These are phyloP conservation scores for Diaporthe sp. DNA, from an alignment of 2,329 filamentous ascomycete species.

Conservation along the genomic window DNA sequence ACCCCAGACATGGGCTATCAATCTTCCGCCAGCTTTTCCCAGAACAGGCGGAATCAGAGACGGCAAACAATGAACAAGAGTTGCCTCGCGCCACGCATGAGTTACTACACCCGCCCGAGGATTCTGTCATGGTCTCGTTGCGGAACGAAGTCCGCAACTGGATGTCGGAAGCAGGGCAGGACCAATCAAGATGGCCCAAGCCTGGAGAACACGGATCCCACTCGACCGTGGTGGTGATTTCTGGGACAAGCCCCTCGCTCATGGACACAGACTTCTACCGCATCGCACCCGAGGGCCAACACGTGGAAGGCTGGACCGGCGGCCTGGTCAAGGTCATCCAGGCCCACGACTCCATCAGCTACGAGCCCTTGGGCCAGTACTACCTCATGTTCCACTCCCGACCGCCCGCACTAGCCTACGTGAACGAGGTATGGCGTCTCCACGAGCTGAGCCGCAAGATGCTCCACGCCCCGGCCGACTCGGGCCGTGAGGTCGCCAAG, in stretches of 20 bases:
- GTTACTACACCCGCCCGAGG: not conserved
- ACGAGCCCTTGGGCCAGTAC: slow-evolving; percentile 76
- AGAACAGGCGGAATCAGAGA: not conserved
- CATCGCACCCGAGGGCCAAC: slow-evolving; percentile 71
- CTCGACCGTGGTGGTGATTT: slow-evolving; percentile 65
- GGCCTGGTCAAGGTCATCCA: slow-evolving; percentile 76
- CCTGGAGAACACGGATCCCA: slow-evolving; percentile 36
- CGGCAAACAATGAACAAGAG: not conserved
- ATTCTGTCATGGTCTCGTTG: slow-evolving; percentile 35
- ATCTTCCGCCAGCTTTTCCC: slow-evolving; percentile 38
- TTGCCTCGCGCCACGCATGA: not conserved
- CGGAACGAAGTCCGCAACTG: slow-evolving; percentile 42
- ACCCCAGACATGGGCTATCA: not conserved
- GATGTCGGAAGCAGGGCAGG: slow-evolving; percentile 23
- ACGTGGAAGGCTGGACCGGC: slow-evolving; percentile 77
- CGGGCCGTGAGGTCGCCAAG: slow-evolving; percentile 55
- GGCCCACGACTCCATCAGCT: slow-evolving; percentile 72
- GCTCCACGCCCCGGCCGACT: slow-evolving; percentile 48
- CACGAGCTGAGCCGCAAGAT: slow-evolving; percentile 53
- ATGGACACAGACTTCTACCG: slow-evolving; percentile 79
- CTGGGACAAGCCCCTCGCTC: slow-evolving; percentile 71
- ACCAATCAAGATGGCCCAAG: slow-evolving; percentile 12
- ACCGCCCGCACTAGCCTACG: slow-evolving; percentile 73
- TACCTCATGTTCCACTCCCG: slow-evolving; percentile 76
- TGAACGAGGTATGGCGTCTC: slow-evolving; percentile 66